Evolutionary conservation across 2,329 filamentous ascomycete genomes (phyloP).

Genomic region (Pseudogymnoascus pannorum): DNA sequence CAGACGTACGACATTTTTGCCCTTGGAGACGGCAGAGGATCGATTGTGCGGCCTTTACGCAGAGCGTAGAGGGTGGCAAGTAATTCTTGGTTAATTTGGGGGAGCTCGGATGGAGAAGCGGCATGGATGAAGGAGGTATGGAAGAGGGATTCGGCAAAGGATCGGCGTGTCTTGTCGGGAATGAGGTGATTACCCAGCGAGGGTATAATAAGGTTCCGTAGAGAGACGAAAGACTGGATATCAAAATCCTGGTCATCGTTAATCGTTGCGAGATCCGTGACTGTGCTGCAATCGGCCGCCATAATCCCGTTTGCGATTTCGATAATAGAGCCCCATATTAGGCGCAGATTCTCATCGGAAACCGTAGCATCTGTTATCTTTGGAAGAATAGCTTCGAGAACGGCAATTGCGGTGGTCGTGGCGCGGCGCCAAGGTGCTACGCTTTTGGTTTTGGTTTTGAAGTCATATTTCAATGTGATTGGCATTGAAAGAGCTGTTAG

Average conservation of each 20-base stretch:
- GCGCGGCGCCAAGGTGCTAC: slow-evolving; percentile 73
- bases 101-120: slow-evolving; percentile 49
- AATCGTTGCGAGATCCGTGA: slow-evolving; percentile 31
- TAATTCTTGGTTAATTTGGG: slow-evolving; percentile 42
- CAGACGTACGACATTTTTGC: slow-evolving; percentile 72
- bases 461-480: slow-evolving; percentile 74
- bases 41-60: slow-evolving; percentile 65
- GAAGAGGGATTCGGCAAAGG: slow-evolving; percentile 73
- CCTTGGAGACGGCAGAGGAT: slow-evolving; percentile 57
- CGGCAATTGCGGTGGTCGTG: slow-evolving; percentile 60
- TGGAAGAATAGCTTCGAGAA: slow-evolving; percentile 60
- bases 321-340: slow-evolving; percentile 65
- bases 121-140: slow-evolving; percentile 72
- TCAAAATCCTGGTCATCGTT: slow-evolving; percentile 72
- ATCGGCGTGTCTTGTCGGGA: slow-evolving; percentile 56
- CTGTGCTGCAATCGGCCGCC: slow-evolving; percentile 49
- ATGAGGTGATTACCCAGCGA: slow-evolving; percentile 60
- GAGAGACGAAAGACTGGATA: slow-evolving; percentile 60
- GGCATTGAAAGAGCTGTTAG: slow-evolving; percentile 62
- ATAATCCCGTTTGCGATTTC: slow-evolving; percentile 62
- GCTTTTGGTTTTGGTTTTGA: slow-evolving; percentile 62
- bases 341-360: slow-evolving; percentile 41
- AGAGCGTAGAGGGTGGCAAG: slow-evolving; percentile 56
- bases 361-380: slow-evolving; percentile 44
- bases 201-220: slow-evolving; percentile 68